These are phyloP conservation scores for Phytomonas francai DNA, from an alignment of 208 protist species.

Conservation along the genomic window DNA sequence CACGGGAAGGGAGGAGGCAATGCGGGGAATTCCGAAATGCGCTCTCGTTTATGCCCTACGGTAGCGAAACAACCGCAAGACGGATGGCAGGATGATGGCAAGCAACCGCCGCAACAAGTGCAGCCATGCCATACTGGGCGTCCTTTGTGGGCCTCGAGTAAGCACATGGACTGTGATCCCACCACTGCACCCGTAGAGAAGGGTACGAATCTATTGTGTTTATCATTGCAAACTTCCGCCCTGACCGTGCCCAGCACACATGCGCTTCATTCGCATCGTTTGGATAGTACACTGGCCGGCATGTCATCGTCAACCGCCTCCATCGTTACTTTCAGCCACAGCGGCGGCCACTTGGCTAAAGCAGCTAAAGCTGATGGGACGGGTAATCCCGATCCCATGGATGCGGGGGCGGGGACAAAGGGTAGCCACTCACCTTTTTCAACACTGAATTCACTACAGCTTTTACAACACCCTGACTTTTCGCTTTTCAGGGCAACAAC, in stretches of 20 bases:
- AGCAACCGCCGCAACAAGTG: neutral
- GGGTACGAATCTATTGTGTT: neutral
- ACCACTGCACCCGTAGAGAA: neutral
- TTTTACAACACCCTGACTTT: neutral
- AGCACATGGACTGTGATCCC: neutral
- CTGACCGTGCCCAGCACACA: neutral
- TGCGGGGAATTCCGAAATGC: neutral
- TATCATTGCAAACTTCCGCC: neutral
- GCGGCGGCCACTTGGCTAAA: neutral
- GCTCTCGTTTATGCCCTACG: neutral
- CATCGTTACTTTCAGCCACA: neutral
- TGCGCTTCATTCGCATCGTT: neutral
- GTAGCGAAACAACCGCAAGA: neutral
- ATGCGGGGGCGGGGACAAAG: neutral
- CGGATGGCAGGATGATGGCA: neutral
- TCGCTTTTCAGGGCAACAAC: neutral
- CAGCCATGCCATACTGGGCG: neutral
- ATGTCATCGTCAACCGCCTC: neutral
- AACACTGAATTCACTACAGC: neutral
- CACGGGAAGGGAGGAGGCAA: neutral
- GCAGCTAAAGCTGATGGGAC: neutral
- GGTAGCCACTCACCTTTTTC: neutral
- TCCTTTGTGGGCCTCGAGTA: neutral
- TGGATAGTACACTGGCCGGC: neutral
- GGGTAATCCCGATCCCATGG: neutral